These are phyloP conservation scores for Globisporangium apiculatum DNA, from an alignment of 352 stramenopile species.

Conservation along the genomic window DNA sequence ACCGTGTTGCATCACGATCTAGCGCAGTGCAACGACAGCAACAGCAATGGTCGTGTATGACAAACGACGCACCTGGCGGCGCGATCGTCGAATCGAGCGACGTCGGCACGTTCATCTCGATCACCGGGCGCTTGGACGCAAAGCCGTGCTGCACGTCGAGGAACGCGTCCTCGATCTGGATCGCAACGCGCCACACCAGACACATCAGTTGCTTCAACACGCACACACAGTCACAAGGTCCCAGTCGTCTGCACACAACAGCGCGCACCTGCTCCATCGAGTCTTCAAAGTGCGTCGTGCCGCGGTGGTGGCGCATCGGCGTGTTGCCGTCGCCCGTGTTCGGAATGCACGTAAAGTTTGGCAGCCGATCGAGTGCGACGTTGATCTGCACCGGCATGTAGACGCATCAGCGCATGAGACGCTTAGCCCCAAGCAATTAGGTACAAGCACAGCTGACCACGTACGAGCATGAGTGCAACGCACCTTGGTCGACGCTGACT, in stretches of 20 bases:
- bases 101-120: slow-evolving; percentile 91
- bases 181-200: neutral
- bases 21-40: neutral
- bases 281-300: slow-evolving; percentile 89
- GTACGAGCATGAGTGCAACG: neutral
- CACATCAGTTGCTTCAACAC: too few relatives aligned
- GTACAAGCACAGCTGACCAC: too few relatives aligned
- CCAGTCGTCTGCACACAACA: too few relatives aligned
- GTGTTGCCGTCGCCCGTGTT: slow-evolving; percentile 47
- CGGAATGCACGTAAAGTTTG: slow-evolving; percentile 79
- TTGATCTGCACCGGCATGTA: slow-evolving; percentile 65
- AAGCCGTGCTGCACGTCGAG: slow-evolving; percentile 69
- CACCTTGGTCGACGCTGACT: slow-evolving; percentile 77
- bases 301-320: slow-evolving; percentile 74
- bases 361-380: slow-evolving; percentile 71
- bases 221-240: too few relatives aligned
- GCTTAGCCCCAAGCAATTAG: too few relatives aligned
- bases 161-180: slow-evolving; percentile 85
- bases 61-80: slow-evolving; percentile 34
- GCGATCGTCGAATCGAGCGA: slow-evolving; percentile 75
- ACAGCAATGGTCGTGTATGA: neutral
- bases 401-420: neutral
- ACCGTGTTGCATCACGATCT: too few relatives aligned
- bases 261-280: slow-evolving; percentile 44
- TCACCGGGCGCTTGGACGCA: slow-evolving; percentile 67